Conservation (phyloP, 2,329 filamentous ascomycete genomes). For the Sarocladiaceae sp. region DNA sequence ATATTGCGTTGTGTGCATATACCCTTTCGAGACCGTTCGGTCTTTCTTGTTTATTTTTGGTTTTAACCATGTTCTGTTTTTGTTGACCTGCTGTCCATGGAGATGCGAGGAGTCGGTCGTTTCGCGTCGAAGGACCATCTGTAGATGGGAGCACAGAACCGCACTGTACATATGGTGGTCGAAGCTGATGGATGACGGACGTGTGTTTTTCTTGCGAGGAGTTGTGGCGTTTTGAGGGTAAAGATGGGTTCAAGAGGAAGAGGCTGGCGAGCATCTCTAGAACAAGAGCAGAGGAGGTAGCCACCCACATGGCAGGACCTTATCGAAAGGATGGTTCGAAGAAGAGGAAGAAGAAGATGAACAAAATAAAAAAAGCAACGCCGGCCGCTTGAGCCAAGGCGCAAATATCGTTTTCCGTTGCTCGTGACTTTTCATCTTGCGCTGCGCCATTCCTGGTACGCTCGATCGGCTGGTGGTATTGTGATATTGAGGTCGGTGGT, state of each 20-base stretch:
- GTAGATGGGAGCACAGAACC: slow-evolving; percentile 6
- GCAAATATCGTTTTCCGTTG: too few species aligned
- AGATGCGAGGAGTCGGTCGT: not conserved
- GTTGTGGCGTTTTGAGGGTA: slow-evolving; percentile 22
- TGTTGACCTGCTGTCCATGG: not conserved
- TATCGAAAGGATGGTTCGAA: slow-evolving; percentile 10
- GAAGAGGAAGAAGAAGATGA: slow-evolving; percentile 15
- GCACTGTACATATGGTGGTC: slow-evolving; percentile 11
- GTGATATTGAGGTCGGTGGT: too few species aligned
- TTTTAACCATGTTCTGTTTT: not conserved
- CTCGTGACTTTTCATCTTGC: too few species aligned
- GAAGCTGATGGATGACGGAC: slow-evolving; percentile 8
- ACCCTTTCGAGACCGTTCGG: slow-evolving; percentile 13
- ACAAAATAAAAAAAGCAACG: slow-evolving; percentile 12
- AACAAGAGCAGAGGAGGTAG: slow-evolving; percentile 11
- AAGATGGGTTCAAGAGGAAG: slow-evolving; percentile 17
- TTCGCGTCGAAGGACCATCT: not conserved
- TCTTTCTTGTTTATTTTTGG: slow-evolving; percentile 12
- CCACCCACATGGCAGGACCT: not conserved
- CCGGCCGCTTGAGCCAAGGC: slow-evolving; percentile 10
- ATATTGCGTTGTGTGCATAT: slow-evolving; percentile 16
- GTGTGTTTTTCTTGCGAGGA: slow-evolving; percentile 27
- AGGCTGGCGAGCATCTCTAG: slow-evolving; percentile 12
- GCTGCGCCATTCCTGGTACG: too few species aligned
- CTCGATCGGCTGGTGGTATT: too few species aligned